These are phyloP conservation scores for Monosporascus cannonballus DNA, from an alignment of 2,329 filamentous ascomycete genomes.

Conservation along the genomic window DNA sequence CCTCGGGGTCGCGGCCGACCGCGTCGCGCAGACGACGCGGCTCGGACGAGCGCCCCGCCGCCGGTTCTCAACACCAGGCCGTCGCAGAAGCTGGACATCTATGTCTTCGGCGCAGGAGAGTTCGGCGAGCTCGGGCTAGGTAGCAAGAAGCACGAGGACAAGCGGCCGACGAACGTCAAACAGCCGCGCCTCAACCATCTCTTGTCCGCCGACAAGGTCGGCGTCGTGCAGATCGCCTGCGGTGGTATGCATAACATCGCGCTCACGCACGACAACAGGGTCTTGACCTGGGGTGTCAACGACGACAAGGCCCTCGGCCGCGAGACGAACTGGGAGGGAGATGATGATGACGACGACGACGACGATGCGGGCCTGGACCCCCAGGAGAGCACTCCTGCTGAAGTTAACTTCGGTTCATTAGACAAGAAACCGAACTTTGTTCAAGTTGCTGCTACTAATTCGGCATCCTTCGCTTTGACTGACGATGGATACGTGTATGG, in stretches of 20 bases:
- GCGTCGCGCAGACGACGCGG: neutral
- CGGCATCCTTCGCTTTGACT: slow-evolving; percentile 69
- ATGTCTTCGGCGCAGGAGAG: slow-evolving; percentile 73
- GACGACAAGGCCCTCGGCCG: slow-evolving; percentile 77
- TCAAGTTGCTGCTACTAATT: slow-evolving; percentile 68
- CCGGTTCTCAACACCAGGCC: neutral
- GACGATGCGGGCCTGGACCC: slow-evolving; percentile 55
- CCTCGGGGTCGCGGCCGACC: neutral
- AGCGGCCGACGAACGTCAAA: slow-evolving; percentile 64
- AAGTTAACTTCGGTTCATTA: slow-evolving; percentile 41
- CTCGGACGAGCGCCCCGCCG: neutral
- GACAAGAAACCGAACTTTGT: slow-evolving; percentile 31
- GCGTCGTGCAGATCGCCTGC: slow-evolving; percentile 68
- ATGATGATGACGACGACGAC: slow-evolving; percentile 41
- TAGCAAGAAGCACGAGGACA: slow-evolving; percentile 52
- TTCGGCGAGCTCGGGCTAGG: slow-evolving; percentile 81
- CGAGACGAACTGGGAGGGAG: slow-evolving; percentile 44
- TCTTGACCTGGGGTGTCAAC: slow-evolving; percentile 83
- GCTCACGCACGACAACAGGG: slow-evolving; percentile 72
- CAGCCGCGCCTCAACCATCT: slow-evolving; percentile 64
- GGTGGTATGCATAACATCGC: slow-evolving; percentile 79
- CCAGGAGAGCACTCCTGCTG: slow-evolving; percentile 54
- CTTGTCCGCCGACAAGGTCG: slow-evolving; percentile 49
- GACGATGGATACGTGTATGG: slow-evolving; percentile 71
- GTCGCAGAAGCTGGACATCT: slow-evolving; percentile 55